phyloP scores from a whole-genome alignment of 331 rosid species.

The Spiraea crenata region DNA sequence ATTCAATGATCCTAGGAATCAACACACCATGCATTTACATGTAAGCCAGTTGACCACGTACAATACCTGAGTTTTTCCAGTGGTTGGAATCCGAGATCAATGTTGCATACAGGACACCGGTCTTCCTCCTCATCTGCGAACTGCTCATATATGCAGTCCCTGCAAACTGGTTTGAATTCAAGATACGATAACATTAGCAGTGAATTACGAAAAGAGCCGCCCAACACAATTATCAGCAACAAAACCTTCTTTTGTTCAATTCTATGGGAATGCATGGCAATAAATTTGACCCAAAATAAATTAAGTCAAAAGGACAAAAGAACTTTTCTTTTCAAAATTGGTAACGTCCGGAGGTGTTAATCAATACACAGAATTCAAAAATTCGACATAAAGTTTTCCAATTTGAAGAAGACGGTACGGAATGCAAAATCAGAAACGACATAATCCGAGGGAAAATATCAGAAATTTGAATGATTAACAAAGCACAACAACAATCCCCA shows the following conservation, averaged over 20 bases:
- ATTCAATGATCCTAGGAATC: neutral
- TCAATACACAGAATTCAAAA: neutral
- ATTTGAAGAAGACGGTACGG: constrained; percentile 16
- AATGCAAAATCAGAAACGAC: constrained; percentile 24
- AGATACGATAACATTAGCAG: constrained; percentile 25
- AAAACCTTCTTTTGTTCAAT: neutral
- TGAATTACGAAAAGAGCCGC: constrained; percentile 8
- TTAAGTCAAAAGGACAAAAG: neutral
- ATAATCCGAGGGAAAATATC: neutral
- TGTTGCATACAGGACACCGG: constrained; percentile 81
- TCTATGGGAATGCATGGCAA: neutral
- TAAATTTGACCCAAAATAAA: neutral
- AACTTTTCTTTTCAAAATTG: neutral
- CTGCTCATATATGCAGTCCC: constrained; percentile 79
- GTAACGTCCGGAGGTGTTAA: neutral
- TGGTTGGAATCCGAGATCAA: constrained; percentile 86
- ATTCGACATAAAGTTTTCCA: constrained; percentile 14
- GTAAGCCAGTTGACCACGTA: neutral
- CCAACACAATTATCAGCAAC: neutral
- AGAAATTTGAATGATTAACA: constrained; percentile 7
- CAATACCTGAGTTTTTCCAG: constrained; percentile 82
- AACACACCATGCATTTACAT: neutral
- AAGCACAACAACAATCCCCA: constrained; percentile 15
- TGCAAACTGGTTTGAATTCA: constrained; percentile 73
- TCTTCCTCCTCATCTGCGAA: constrained; percentile 85